Evolutionary conservation across 805 yeast genomes (phyloP).

Genomic region (Candida ascalaphidarum): DNA sequence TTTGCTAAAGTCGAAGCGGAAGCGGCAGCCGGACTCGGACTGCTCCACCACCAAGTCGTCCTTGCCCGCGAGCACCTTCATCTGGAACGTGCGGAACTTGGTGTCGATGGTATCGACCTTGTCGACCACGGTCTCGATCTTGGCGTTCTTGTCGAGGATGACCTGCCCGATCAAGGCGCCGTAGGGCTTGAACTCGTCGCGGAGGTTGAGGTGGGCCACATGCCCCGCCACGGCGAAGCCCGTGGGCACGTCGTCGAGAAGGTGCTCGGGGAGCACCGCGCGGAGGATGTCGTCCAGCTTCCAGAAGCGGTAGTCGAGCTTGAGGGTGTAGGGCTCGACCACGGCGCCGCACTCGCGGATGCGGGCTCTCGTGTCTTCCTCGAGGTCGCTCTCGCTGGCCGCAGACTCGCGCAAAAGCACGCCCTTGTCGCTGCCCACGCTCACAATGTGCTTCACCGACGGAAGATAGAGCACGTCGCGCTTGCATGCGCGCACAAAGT

Average conservation of each 20-base stretch:
- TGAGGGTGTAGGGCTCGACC: conserved; percentile 44
- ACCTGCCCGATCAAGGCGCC: conserved; percentile 81
- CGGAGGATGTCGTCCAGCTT: conserved; percentile 76
- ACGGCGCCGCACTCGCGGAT: conserved; percentile 40
- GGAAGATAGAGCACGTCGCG: conserved; percentile 63
- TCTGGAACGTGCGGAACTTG: conserved; percentile 81
- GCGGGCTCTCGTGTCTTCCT: conserved; percentile 33
- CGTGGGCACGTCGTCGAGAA: conserved; percentile 69
- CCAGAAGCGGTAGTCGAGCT: conserved; percentile 75
- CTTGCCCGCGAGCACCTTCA: conserved; percentile 90
- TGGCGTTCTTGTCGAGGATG: conserved; percentile 77
- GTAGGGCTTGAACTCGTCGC: conserved; percentile 78
- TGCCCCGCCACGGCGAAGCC: conserved; percentile 95
- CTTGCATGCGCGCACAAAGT: conserved; percentile 50
- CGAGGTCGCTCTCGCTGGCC: conserved; percentile 24
- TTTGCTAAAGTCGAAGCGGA: conserved; percentile 81
- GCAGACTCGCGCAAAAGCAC: conserved; percentile 45
- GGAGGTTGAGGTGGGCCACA: conserved; percentile 83
- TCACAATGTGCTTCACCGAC: conserved; percentile 59
- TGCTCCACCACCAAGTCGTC: conserved; percentile 73
- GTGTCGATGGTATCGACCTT: conserved; percentile 83
- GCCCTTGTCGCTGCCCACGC: conserved; percentile 33
- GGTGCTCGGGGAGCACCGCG: conserved; percentile 66
- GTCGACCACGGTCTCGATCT: conserved; percentile 83
- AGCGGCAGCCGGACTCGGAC: conserved; percentile 77